A percentile compares a stretch with the other conserved stretches of the same genome.
These are phyloP conservation scores for Beta macrorhiza DNA, from an alignment of 179 eudicot genomes.

Conservation along the genomic window DNA sequence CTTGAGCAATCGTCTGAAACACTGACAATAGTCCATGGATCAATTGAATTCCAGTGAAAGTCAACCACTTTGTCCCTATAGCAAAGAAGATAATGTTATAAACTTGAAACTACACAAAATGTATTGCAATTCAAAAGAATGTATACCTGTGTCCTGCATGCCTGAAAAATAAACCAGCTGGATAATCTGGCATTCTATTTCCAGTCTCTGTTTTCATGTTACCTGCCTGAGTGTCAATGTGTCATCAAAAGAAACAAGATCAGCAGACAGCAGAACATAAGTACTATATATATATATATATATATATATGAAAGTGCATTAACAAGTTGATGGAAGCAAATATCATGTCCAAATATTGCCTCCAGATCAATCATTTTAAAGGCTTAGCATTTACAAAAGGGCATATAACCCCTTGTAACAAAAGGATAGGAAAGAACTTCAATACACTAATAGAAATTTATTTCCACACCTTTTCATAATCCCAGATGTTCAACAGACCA, in stretches of 20 bases:
- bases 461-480: conserved; percentile 62
- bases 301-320: neutral
- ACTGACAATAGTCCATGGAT: conserved; percentile 92
- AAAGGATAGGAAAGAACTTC: neutral
- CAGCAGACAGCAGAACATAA: neutral
- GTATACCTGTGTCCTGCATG: conserved; percentile 50
- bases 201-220: conserved; percentile 27
- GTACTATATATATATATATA: too few species aligned
- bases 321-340: neutral
- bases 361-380: neutral
- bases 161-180: conserved; percentile 47
- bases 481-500: conserved; percentile 88
- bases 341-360: too few species aligned
- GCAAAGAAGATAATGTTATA: neutral
- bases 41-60: conserved; percentile 81
- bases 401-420: neutral
- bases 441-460: neutral
- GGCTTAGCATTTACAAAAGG: neutral
- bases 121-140: neutral
- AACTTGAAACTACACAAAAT: neutral
- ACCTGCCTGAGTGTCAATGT: conserved; percentile 27
- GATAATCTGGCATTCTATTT: conserved; percentile 29
- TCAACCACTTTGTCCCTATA: conserved; percentile 86
- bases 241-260: conserved; percentile 4
- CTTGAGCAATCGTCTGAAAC: conserved; percentile 80